These are phyloP conservation scores for Petrea volubilis DNA, from an alignment of 257 asterid genomes.

Conservation along the genomic window DNA sequence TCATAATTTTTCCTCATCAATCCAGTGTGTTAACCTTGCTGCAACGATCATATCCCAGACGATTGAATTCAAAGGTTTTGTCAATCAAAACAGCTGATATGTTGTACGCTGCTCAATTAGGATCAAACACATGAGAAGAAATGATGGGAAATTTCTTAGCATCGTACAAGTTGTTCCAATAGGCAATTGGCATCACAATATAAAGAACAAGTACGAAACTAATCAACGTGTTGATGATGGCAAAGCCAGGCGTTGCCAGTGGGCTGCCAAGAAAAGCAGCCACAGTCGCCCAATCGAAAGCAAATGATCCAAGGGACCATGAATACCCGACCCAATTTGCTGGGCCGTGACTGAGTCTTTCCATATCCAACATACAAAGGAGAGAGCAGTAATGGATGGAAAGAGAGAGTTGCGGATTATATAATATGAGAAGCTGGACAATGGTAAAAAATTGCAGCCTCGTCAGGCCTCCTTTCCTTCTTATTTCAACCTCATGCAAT, in stretches of 20 bases:
- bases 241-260: slow-evolving; percentile 70
- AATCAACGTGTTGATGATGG: slow-evolving; percentile 55
- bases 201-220: slow-evolving; percentile 53
- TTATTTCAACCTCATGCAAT: slow-evolving; percentile 51
- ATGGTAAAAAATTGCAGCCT: slow-evolving; percentile 64
- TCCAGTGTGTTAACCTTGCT: slow-evolving; percentile 65
- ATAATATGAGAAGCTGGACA: slow-evolving; percentile 67
- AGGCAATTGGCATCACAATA: slow-evolving; percentile 44
- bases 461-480: slow-evolving; percentile 63
- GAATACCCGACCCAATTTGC: slow-evolving; percentile 55
- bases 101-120: slow-evolving; percentile 50
- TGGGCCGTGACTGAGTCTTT: slow-evolving; percentile 59
- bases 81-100: slow-evolving; percentile 39
- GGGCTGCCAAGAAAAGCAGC: slow-evolving; percentile 72
- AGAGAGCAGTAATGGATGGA: slow-evolving; percentile 63
- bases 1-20: slow-evolving; percentile 69
- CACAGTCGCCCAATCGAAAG: slow-evolving; percentile 62
- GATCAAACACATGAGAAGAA: slow-evolving; percentile 61
- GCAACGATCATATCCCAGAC: slow-evolving; percentile 48
- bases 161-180: slow-evolving; percentile 53
- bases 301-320: slow-evolving; percentile 60
- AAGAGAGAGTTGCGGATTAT: slow-evolving; percentile 60
- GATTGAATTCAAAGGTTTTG: slow-evolving; percentile 44
- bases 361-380: slow-evolving; percentile 73
- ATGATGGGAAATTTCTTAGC: slow-evolving; percentile 59